Evolutionary conservation across 176 grass and related monocot genomes (phyloP).

Genomic region (Aegilops tauschii): DNA sequence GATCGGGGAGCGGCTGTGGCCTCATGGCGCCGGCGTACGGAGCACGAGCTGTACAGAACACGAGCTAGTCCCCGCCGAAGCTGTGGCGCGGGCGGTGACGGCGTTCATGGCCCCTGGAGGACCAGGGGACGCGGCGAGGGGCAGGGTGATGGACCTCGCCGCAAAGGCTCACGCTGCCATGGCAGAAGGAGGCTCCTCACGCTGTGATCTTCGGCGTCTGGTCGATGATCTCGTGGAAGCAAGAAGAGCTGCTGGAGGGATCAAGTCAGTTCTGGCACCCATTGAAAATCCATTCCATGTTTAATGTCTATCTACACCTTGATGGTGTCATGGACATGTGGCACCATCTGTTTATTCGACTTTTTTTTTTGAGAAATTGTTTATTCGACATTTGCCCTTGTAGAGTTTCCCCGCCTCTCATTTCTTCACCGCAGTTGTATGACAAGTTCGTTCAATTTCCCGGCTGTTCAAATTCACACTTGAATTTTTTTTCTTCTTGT

Average conservation of each 20-base stretch:
- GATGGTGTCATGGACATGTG: too few relatives aligned
- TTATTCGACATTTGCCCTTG: too few relatives aligned
- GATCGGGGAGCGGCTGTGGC: background rate
- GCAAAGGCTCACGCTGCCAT: background rate
- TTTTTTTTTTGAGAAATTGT: too few relatives aligned
- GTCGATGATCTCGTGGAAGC: slow-evolving; percentile 23
- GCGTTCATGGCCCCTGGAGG: slow-evolving; percentile 25
- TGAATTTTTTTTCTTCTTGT: too few relatives aligned
- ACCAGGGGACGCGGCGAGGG: slow-evolving; percentile 11
- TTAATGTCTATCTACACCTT: too few relatives aligned
- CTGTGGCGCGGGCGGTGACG: background rate
- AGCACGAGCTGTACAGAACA: background rate
- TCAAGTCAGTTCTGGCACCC: background rate
- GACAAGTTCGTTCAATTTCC: too few relatives aligned
- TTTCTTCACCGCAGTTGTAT: too few relatives aligned
- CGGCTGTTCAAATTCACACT: too few relatives aligned
- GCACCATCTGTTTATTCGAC: too few relatives aligned
- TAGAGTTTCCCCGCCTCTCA: too few relatives aligned
- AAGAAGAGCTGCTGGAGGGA: background rate
- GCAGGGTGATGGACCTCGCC: slow-evolving; percentile 10
- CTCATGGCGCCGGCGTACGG: background rate
- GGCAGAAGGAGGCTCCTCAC: slow-evolving; percentile 26
- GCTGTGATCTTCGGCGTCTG: background rate
- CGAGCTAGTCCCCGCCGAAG: background rate
- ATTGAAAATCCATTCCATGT: too few relatives aligned